Percentiles rank a stretch among this genome's conserved stretches.
phyloP scores from a whole-genome alignment of 208 protist species.

The Leishmania arabica region DNA sequence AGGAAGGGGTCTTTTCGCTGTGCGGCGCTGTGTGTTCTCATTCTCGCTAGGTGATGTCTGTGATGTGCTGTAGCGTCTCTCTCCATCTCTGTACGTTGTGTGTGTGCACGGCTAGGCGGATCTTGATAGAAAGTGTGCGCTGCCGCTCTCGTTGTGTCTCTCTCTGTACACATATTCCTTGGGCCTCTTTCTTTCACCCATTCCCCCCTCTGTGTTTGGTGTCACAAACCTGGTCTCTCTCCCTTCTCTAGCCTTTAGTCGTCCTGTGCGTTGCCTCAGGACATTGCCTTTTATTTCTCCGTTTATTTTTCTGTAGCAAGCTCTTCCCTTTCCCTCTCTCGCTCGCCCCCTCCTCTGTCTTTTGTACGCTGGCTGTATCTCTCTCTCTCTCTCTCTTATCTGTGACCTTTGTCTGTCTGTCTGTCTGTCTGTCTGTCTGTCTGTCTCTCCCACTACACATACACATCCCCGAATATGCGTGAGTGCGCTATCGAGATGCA shows the following conservation, averaged over 20 bases:
- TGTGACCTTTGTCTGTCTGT: neutral
- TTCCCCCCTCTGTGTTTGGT: neutral
- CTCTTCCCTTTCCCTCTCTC: neutral
- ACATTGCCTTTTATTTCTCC: neutral
- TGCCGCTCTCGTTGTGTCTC: neutral
- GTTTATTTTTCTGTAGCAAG: neutral
- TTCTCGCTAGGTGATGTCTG: neutral
- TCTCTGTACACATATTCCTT: conserved; percentile 10
- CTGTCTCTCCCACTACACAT: neutral
- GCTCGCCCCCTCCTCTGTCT: neutral
- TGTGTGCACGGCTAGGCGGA: neutral
- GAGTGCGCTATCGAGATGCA: neutral
- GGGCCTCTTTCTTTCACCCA: neutral
- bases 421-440: neutral
- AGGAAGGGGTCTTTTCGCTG: neutral
- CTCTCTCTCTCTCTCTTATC: neutral
- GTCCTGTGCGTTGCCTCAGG: neutral
- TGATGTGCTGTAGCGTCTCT: neutral
- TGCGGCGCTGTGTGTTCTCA: neutral
- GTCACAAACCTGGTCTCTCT: neutral
- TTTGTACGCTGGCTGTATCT: neutral
- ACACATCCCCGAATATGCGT: neutral
- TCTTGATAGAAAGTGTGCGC: neutral
- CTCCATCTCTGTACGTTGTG: conserved; percentile 3
- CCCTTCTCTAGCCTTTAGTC: neutral